Conservation (phyloP, 345 rosid species). For the Salix viminalis region DNA sequence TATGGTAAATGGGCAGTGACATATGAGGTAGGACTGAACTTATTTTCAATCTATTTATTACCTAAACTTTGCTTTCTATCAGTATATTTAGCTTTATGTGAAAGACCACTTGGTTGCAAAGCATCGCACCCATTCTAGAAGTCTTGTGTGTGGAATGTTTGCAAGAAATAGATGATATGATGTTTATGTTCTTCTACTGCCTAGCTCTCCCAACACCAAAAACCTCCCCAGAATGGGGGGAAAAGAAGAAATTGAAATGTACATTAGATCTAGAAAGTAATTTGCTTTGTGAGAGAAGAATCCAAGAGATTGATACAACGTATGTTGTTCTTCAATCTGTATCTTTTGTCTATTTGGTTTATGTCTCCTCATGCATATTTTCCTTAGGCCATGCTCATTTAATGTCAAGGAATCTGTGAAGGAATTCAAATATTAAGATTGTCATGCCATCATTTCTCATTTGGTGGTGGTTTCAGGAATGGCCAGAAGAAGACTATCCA, state of each 20-base stretch:
- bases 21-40: conserved; percentile 57
- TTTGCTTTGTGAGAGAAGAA: too few species aligned
- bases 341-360: background rate
- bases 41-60: background rate
- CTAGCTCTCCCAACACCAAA: background rate
- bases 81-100: background rate
- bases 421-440: conserved; percentile 6
- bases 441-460: conserved; percentile 8
- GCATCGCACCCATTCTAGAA: background rate
- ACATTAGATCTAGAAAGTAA: too few species aligned
- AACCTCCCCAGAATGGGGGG: background rate
- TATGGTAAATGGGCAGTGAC: conserved; percentile 97
- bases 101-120: background rate
- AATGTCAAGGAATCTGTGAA: background rate
- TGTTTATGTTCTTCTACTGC: too few species aligned
- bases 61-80: background rate
- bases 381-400: background rate
- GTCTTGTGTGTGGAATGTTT: background rate
- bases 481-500: conserved; percentile 98
- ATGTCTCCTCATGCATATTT: background rate
- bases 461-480: conserved; percentile 53
- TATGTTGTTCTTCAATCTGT: background rate
- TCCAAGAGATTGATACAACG: background rate
- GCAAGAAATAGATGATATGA: background rate
- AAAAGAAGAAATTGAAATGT: too few species aligned